Percentiles rank a stretch among this genome's conserved stretches.
phyloP scores from a whole-genome alignment of 2,329 filamentous ascomycete species.

The Capronia coronata region DNA sequence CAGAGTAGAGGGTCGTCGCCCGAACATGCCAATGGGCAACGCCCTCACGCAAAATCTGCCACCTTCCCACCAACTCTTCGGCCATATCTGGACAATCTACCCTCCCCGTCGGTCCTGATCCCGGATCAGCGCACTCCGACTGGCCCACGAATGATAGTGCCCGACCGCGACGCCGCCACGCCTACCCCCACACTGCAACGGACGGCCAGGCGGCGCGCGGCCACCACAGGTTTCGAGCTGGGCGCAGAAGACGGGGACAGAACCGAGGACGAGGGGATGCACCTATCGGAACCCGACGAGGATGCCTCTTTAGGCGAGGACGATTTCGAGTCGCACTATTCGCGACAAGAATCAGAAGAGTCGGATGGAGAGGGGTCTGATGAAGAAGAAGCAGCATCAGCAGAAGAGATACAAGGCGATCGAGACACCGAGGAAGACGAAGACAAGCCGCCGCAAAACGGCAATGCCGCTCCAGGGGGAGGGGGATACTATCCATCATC shows the following conservation, averaged over 20 bases:
- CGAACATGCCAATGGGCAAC: constrained; percentile 8
- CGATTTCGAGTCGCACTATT: constrained; percentile 44
- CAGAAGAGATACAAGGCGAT: constrained; percentile 15
- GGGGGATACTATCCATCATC: constrained; percentile 8
- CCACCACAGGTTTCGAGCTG: constrained; percentile 17
- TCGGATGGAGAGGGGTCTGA: constrained; percentile 29
- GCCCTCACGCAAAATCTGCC: constrained; percentile 10
- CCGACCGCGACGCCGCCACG: constrained; percentile 15
- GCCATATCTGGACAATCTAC: constrained; percentile 26
- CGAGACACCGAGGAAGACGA: constrained; percentile 2
- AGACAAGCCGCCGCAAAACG: constrained; percentile 24
- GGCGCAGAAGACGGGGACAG: constrained; percentile 7
- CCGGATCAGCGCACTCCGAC: constrained; percentile 23
- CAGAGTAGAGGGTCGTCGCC: constrained; percentile 24
- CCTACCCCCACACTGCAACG: constrained; percentile 6
- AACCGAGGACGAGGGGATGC: not conserved
- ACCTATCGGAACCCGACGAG: not conserved
- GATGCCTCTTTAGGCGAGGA: constrained; percentile 34
- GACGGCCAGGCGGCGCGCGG: constrained; percentile 2
- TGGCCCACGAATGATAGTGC: constrained; percentile 15
- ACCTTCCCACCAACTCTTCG: constrained; percentile 21
- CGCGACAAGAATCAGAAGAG: constrained; percentile 36
- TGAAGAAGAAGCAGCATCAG: constrained; percentile 12
- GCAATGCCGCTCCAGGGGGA: not conserved
- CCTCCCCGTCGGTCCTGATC: constrained; percentile 21